A percentile compares a stretch with the other conserved stretches of the same genome.
Conservation (phyloP, 2,329 filamentous ascomycete species). For the Rachicladosporium sp. region DNA sequence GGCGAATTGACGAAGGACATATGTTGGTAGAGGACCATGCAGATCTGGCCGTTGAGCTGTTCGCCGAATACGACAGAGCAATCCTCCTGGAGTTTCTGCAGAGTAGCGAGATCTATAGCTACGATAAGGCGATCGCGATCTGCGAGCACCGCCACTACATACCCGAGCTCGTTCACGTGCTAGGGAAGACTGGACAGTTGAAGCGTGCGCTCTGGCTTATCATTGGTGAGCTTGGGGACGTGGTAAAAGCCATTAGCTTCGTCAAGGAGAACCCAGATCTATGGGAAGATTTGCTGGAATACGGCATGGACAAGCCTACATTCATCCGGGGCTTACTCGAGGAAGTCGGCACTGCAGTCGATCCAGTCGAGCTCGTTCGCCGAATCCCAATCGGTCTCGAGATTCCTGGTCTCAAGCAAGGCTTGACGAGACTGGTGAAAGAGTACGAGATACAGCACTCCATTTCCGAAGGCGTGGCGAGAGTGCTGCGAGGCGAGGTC, state of each 20-base stretch:
- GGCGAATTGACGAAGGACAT: slow-evolving; percentile 41
- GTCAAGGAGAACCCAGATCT: slow-evolving; percentile 86
- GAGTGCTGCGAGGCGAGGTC: slow-evolving; percentile 78
- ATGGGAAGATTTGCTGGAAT: slow-evolving; percentile 88
- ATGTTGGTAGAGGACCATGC: slow-evolving; percentile 70
- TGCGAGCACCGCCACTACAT: slow-evolving; percentile 75
- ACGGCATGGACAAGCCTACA: slow-evolving; percentile 92
- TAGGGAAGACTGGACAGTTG: slow-evolving; percentile 89
- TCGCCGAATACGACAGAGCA: slow-evolving; percentile 68
- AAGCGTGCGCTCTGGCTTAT: slow-evolving; percentile 87
- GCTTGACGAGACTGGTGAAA: slow-evolving; percentile 78
- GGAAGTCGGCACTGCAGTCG: slow-evolving; percentile 85
- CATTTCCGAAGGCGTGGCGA: slow-evolving; percentile 80
- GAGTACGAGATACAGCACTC: slow-evolving; percentile 93
- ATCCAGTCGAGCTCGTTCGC: slow-evolving; percentile 79
- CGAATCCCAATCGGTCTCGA: slow-evolving; percentile 88
- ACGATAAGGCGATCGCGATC: slow-evolving; percentile 63
- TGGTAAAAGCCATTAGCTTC: slow-evolving; percentile 85
- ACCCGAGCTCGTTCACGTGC: slow-evolving; percentile 82
- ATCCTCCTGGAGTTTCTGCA: slow-evolving; percentile 81
- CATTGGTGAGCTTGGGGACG: slow-evolving; percentile 82
- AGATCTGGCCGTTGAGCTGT: slow-evolving; percentile 74
- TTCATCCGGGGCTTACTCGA: slow-evolving; percentile 89
- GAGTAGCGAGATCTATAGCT: slow-evolving; percentile 69
- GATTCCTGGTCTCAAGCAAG: slow-evolving; percentile 79